Conservation (phyloP, 495 filamentous ascomycete genomes). For the Aspergillus egyptiacus region DNA sequence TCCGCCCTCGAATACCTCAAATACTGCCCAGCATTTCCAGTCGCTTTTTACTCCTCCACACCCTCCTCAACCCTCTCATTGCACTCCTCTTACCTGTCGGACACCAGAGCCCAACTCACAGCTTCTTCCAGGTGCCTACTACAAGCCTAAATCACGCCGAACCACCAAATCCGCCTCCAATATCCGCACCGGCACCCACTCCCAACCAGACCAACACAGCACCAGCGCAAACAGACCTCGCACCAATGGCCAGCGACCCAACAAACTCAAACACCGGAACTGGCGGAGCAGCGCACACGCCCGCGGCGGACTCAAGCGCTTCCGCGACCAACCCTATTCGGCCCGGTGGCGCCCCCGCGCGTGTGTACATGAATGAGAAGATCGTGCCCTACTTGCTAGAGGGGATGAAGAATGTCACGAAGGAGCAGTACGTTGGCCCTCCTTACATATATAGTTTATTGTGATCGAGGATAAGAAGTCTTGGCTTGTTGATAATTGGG, state of each 20-base stretch:
- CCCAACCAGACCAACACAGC: background rate
- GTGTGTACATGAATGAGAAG: slow-evolving; percentile 85
- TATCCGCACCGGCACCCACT: slow-evolving; percentile 1
- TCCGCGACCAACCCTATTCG: slow-evolving; percentile 34
- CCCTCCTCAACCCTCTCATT: background rate
- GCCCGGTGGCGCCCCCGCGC: slow-evolving; percentile 75
- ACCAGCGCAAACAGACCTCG: background rate
- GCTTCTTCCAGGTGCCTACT: background rate
- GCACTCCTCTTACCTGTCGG: too few species aligned
- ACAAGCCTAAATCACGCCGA: background rate
- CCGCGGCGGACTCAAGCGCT: slow-evolving; percentile 36
- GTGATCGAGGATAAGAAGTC: background rate
- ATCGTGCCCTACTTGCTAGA: slow-evolving; percentile 80
- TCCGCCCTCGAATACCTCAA: slow-evolving; percentile 5
- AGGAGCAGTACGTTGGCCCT: slow-evolving; percentile 60
- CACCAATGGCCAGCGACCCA: slow-evolving; percentile 17
- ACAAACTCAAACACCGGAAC: background rate
- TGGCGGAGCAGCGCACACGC: slow-evolving; percentile 26
- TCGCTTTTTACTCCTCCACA: background rate
- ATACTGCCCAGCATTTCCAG: slow-evolving; percentile 8
- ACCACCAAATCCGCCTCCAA: background rate
- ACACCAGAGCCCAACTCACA: background rate
- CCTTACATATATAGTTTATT: too few species aligned
- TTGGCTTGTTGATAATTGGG: background rate
- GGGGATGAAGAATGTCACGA: slow-evolving; percentile 84